Evolutionary conservation across 2,329 filamentous ascomycete species (phyloP).

Genomic region (Davidsoniella australis): DNA sequence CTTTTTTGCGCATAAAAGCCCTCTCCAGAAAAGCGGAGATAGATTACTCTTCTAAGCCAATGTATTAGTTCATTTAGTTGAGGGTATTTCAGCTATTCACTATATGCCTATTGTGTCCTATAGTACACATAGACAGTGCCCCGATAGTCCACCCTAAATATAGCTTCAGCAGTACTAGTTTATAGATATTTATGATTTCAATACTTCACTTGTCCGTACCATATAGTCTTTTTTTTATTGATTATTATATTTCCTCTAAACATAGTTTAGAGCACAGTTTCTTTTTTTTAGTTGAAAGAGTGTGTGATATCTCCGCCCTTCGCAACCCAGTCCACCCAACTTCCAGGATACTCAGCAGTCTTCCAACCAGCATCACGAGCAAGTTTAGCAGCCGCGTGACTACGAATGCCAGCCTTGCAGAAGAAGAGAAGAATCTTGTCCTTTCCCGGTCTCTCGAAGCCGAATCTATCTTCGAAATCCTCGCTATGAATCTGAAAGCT

Average conservation of each 20-base stretch:
- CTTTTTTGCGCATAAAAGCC: slow-evolving; percentile 77
- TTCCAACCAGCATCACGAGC: slow-evolving; percentile 64
- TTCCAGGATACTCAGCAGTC: slow-evolving; percentile 56
- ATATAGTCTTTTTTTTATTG: neutral
- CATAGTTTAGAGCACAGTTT: neutral
- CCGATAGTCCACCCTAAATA: neutral
- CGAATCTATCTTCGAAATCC: slow-evolving; percentile 72
- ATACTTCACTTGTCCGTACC: neutral
- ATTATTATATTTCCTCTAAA: neutral
- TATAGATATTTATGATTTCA: neutral
- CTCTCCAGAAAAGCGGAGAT: slow-evolving; percentile 16
- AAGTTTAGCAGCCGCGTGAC: slow-evolving; percentile 56
- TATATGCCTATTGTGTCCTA: neutral
- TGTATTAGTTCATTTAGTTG: neutral
- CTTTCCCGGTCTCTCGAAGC: slow-evolving; percentile 48
- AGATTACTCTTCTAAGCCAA: neutral
- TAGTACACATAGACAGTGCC: neutral
- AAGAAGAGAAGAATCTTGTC: slow-evolving; percentile 63
- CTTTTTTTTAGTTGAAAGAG: slow-evolving; percentile 5
- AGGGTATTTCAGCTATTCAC: neutral
- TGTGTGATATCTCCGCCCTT: slow-evolving; percentile 38
- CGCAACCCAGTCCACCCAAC: slow-evolving; percentile 67
- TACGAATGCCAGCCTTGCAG: slow-evolving; percentile 81
- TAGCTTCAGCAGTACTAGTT: neutral
- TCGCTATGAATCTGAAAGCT: slow-evolving; percentile 57